These are phyloP conservation scores for Rosa hybrid DNA, from an alignment of 331 rosid species.

Conservation along the genomic window DNA sequence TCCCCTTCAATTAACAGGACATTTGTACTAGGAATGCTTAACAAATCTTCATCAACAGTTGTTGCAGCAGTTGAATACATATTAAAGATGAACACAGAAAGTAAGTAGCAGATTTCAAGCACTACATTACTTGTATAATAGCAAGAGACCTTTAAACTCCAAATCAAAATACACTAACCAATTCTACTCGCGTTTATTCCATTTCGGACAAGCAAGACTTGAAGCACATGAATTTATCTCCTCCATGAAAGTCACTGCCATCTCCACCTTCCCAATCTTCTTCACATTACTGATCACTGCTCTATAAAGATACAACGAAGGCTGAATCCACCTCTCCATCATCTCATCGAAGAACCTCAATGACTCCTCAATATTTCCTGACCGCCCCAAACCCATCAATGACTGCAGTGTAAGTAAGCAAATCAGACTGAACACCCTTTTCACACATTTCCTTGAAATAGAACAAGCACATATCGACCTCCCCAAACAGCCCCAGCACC, in stretches of 20 bases:
- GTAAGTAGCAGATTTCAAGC: background rate
- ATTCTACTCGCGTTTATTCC: conserved; percentile 23
- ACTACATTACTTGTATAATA: background rate
- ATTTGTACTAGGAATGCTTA: too few species aligned
- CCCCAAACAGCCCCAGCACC: too few species aligned
- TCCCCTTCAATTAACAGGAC: too few species aligned
- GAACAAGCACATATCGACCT: too few species aligned
- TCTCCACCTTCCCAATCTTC: conserved; percentile 58
- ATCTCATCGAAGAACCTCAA: conserved; percentile 59
- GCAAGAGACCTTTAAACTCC: conserved; percentile 1
- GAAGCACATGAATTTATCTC: conserved; percentile 62
- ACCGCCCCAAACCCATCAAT: conserved; percentile 35
- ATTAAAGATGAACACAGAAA: too few species aligned
- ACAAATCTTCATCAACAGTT: too few species aligned
- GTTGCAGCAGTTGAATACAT: too few species aligned
- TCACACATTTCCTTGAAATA: too few species aligned
- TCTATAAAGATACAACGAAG: conserved; percentile 58
- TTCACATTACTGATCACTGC: conserved; percentile 51
- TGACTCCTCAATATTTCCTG: conserved; percentile 66
- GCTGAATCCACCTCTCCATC: conserved; percentile 57
- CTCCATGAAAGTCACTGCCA: conserved; percentile 44
- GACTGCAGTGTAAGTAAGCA: conserved; percentile 17
- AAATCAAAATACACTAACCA: background rate
- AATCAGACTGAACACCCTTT: too few species aligned
- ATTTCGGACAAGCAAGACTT: conserved; percentile 46